Base-by-base conservation (phyloP, 768 basidiomycete species). In the Lentinus tigrinus region DNA sequence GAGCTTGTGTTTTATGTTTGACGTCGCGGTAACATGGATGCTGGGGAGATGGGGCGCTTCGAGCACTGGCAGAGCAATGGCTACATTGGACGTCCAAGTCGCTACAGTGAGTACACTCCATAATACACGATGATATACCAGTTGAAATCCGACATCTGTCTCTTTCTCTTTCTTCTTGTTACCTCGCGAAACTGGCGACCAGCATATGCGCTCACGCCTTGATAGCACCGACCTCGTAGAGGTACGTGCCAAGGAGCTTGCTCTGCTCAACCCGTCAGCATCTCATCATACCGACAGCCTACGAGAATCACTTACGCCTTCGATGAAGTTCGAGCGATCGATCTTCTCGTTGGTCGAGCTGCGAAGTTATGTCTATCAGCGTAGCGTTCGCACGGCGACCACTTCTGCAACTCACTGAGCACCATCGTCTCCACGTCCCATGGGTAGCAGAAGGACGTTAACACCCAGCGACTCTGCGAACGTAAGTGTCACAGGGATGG, bases 281-380 rank as follows among this genome's bases (percentile, higher is more conserved):
- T 24, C 17, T 1, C 51, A n/a, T 54, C 27, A 13, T 16, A 53
- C 21, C 8, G 6, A 23, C 11, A 6, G 34, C 3, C 37, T 7
- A 10, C 11, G 17, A 19, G 19, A 19, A 69, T n/a, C n/a, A n/a
- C 85, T 71, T 73, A 89, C 92, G 67, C 88, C 90, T 72, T 91
- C 76, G 59, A 97, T 88, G 73, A 88, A 97, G 78, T 98, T 98
- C 47, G 84, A 85, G 52, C 77, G 77, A 73, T 98, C 95, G 51
- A 98, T 78, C 73, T 98, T 98, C 80, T 98, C 96, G 71, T 96
- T 95, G 11, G 91, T 94, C 51, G 91, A 93, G 73, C 91, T 92
- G 61, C 2, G 55, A 54, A 34, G 27, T 44, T 27, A 43, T 17
- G 14, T 5, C 27, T 36, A 34, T 39, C 49, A 37, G 50, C 23